A percentile compares a stretch with the other conserved stretches of the same genome.
These are phyloP conservation scores for Sarocladium oryzae DNA, from an alignment of 2,329 filamentous ascomycete genomes.

Conservation along the genomic window DNA sequence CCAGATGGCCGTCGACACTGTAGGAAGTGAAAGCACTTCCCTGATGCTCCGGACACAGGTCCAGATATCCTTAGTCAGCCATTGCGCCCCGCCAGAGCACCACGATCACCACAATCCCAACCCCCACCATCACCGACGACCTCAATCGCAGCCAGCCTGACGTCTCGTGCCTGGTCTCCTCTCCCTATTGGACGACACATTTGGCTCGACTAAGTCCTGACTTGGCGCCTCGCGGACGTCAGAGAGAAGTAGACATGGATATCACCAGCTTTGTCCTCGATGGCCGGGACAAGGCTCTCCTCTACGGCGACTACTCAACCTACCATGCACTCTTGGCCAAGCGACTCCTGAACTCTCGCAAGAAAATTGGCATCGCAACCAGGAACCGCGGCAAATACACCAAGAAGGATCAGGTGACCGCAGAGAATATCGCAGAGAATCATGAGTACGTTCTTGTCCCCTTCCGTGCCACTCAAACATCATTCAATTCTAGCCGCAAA, in stretches of 20 bases:
- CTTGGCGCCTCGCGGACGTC: not conserved
- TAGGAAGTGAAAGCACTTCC: no score
- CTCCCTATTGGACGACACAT: not conserved
- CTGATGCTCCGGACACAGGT: no score
- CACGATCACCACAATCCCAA: constrained; percentile 7
- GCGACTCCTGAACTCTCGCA: constrained; percentile 74
- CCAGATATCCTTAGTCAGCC: constrained; percentile 5
- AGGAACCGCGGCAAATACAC: constrained; percentile 82
- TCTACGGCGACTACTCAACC: constrained; percentile 81
- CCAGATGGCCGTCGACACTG: no score
- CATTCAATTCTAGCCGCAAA: not conserved
- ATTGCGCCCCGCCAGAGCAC: not conserved
- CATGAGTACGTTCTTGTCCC: constrained; percentile 54
- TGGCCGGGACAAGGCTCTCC: constrained; percentile 73
- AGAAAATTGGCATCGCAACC: constrained; percentile 77
- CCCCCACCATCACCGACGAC: constrained; percentile 6
- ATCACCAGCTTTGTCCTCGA: constrained; percentile 80
- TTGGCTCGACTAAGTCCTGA: not conserved
- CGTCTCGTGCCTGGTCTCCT: constrained; percentile 1
- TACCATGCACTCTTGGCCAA: constrained; percentile 77
- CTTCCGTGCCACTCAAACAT: not conserved
- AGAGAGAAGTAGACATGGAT: constrained; percentile 56
- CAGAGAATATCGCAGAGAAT: constrained; percentile 68
- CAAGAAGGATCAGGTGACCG: constrained; percentile 61
- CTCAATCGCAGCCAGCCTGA: not conserved